Base-by-base conservation (phyloP, 306 rosid species). In the Leucaena leucocephala region DNA sequence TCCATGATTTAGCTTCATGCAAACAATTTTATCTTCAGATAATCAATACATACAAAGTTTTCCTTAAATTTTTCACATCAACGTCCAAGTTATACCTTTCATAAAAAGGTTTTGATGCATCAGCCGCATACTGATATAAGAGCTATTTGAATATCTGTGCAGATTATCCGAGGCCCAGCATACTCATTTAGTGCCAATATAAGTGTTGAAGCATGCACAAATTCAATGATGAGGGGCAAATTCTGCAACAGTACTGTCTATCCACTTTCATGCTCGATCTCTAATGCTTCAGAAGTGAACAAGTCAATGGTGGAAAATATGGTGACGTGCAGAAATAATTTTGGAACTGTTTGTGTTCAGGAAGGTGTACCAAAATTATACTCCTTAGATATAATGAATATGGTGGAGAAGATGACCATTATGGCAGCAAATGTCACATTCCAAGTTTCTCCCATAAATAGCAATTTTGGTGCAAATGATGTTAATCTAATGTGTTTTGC, bases 191-290 rank as follows among this genome's bases (percentile, higher is more conserved):
- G 85, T 65, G 97, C 93, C 76, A 95, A 95, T 82, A 83, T 95
- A 44, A 95, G 90, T 15, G 96, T 95, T 35, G 94, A 90, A 82
- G 98, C 94, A 76, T 95, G 99, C 86, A 82, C 84, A 48, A 88
- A 89, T 84, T 74, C 90, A 62, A 81, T 90, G 69, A 87, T 86
- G 91, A 87, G 83, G 80, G 98, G 99, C 34, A 85, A 78, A 79
- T 86, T 86, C 77, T 95, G 99, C 83, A 93, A 95, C 84, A 94
- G 54, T 83, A 91, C 98, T 33, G 87, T 95, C 69, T 79, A 86
- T 63, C 88, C 96, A 39, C 97, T 95, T 81, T 89, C 87, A 43
- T 95, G 99, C 78, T 65, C 88, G 55, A 39, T 70, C 82, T 78
- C 71, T 82, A 80, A 80, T 69, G 35, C 87, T 80, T 78, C 82